Evolutionary conservation across 352 stramenopile genomes (phyloP).

Genomic region (Pythium aphanidermatum): DNA sequence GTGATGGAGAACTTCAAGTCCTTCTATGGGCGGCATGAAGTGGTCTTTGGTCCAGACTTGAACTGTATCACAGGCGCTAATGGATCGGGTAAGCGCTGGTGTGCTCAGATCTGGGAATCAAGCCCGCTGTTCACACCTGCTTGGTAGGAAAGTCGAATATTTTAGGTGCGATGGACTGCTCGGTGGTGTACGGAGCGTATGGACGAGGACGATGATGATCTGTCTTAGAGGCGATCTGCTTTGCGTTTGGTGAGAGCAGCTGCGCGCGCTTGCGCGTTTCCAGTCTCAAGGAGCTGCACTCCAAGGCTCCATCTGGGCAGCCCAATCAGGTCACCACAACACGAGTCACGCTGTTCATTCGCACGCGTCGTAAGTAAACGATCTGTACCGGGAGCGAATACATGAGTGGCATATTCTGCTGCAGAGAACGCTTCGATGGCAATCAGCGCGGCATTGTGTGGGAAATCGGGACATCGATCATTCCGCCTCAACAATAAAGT

Average conservation of each 20-base stretch:
- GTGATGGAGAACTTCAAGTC: conserved; percentile 45
- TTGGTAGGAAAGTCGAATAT: conserved; percentile 38
- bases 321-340: conserved; percentile 13
- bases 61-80: conserved; percentile 44
- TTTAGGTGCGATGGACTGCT: conserved; percentile 17
- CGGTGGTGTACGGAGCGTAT: background rate
- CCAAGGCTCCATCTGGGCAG: background rate
- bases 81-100: conserved; percentile 22
- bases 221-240: conserved; percentile 49
- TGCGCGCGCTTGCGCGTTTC: conserved; percentile 24
- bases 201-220: too few species aligned
- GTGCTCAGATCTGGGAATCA: background rate
- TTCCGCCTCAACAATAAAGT: conserved; percentile 35
- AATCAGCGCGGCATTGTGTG: conserved; percentile 23
- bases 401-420: background rate
- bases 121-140: background rate
- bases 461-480: conserved; percentile 21
- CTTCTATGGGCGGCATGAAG: conserved; percentile 27
- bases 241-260: conserved; percentile 32
- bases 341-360: conserved; percentile 22
- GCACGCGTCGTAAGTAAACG: conserved; percentile 18
- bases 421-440: conserved; percentile 23
- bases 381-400: too few species aligned
- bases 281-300: conserved; percentile 28
- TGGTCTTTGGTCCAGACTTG: conserved; percentile 20